phyloP scores from a whole-genome alignment of 768 basidiomycete genomes.

The Phanerodontia chrysosporium region DNA sequence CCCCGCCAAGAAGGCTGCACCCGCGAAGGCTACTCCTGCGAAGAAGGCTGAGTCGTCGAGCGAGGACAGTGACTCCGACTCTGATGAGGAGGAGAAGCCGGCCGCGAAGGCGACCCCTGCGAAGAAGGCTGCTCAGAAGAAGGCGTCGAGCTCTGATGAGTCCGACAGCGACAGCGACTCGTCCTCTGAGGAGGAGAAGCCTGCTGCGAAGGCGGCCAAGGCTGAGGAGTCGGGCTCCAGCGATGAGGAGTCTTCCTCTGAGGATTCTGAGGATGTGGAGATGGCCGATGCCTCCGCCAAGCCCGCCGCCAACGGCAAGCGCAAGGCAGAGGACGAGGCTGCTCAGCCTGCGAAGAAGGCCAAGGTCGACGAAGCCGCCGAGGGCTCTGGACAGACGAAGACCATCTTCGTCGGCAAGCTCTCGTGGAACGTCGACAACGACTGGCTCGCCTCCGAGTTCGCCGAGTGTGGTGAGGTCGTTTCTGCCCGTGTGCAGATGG shows the following conservation, averaged over 20 bases:
- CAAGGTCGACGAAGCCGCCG: conserved; percentile 55
- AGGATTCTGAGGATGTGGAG: conserved; percentile 41
- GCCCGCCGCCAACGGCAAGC: conserved; percentile 52
- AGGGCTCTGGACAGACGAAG: conserved; percentile 45
- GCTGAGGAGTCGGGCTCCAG: conserved; percentile 19
- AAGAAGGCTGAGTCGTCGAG: conserved; percentile 14
- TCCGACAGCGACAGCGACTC: conserved; percentile 16
- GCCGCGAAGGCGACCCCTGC: conserved; percentile 17
- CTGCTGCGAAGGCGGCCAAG: conserved; percentile 15
- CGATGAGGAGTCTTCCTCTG: conserved; percentile 25
- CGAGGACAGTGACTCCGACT: conserved; percentile 14
- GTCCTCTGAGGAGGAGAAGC: conserved; percentile 19
- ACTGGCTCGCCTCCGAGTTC: conserved; percentile 91
- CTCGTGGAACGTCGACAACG: conserved; percentile 96
- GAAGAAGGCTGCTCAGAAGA: conserved; percentile 14
- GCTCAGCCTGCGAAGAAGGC: conserved; percentile 72
- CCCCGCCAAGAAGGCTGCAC: conserved; percentile 18
- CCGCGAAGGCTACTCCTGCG: conserved; percentile 9
- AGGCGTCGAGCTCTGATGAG: conserved; percentile 9
- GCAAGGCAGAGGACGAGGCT: conserved; percentile 69
- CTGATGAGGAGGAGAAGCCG: conserved; percentile 16
- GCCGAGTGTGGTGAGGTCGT: conserved; percentile 84
- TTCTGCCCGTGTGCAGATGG: conserved; percentile 84
- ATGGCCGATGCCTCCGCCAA: conserved; percentile 45
- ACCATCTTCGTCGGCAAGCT: conserved; percentile 90